Conservation (phyloP, 2,329 filamentous ascomycete genomes). For the Lecanosticta acicola region DNA sequence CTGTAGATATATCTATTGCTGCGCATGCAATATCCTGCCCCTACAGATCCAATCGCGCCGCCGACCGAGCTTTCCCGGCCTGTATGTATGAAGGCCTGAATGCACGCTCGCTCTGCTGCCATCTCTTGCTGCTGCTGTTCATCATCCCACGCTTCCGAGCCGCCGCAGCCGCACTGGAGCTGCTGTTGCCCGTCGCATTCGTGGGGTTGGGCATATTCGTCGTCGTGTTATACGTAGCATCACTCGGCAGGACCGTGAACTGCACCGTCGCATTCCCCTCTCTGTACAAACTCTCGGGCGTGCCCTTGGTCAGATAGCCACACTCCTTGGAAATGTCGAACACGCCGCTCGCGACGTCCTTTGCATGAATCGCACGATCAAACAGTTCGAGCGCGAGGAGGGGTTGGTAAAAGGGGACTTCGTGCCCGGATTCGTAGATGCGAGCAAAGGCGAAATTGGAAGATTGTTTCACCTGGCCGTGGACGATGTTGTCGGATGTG, state of each 20-base stretch:
- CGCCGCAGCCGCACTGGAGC: too few relatives aligned
- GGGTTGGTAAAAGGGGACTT: conserved; percentile 51
- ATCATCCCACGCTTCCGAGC: conserved; percentile 3
- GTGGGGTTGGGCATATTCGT: conserved; percentile 16
- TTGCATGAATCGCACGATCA: conserved; percentile 42
- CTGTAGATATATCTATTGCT: too few relatives aligned
- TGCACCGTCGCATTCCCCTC: conserved; percentile 45
- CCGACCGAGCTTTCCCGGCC: neutral
- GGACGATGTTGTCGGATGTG: conserved; percentile 41
- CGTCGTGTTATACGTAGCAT: conserved; percentile 43
- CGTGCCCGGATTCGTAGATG: conserved; percentile 46
- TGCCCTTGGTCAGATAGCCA: conserved; percentile 22
- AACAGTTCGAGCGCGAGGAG: conserved; percentile 45
- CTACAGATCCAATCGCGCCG: neutral
- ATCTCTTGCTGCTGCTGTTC: neutral
- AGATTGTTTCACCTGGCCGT: conserved; percentile 50
- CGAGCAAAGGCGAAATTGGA: conserved; percentile 47
- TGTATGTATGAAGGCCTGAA: neutral
- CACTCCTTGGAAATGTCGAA: conserved; percentile 4
- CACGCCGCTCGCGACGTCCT: conserved; percentile 48
- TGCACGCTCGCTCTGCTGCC: neutral
- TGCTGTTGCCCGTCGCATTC: neutral
- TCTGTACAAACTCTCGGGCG: conserved; percentile 27
- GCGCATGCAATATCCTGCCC: neutral
- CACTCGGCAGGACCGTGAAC: conserved; percentile 35